These are phyloP conservation scores for Magnaporthales sp. DNA, from an alignment of 2,329 filamentous ascomycete genomes.

Conservation along the genomic window DNA sequence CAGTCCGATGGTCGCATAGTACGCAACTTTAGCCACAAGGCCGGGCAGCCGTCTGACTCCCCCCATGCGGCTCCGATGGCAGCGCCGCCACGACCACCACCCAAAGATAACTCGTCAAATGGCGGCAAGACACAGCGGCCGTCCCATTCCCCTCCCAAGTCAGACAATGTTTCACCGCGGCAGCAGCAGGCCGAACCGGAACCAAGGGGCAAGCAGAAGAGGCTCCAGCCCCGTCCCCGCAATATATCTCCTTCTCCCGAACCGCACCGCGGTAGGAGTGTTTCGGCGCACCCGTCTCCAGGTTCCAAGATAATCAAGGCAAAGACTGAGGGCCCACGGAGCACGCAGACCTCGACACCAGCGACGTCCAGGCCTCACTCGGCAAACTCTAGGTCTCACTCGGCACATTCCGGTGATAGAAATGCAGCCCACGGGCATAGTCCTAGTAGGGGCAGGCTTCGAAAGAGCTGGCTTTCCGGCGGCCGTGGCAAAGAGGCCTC, in stretches of 20 bases:
- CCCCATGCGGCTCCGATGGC: too few species aligned
- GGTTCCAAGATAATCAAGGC: not conserved
- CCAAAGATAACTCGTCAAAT: not conserved
- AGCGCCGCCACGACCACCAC: not conserved
- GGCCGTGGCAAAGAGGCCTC: conserved; percentile 44
- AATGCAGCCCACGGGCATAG: conserved; percentile 26
- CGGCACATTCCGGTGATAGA: conserved; percentile 23
- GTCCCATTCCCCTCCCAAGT: not conserved
- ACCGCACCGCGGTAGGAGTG: conserved; percentile 32
- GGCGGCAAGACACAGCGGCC: not conserved
- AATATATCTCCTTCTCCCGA: conserved; percentile 24
- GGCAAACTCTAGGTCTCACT: conserved; percentile 18
- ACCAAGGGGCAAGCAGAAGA: not conserved
- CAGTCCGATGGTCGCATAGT: not conserved
- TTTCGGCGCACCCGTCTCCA: conserved; percentile 34
- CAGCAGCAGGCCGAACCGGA: not conserved
- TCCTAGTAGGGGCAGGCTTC: conserved; percentile 32
- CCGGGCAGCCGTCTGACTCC: not conserved
- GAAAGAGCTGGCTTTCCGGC: conserved; percentile 46
- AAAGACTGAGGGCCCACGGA: not conserved
- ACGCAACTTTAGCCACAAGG: not conserved
- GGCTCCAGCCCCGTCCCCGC: conserved; percentile 15
- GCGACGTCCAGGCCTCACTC: not conserved
- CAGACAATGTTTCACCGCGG: not conserved
- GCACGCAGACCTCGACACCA: not conserved